Evolutionary conservation across 192 early-diverging fungal genomes (phyloP), one percentile per base, ranked within the genome.

Genomic region (Oehlia diaphana): DNA sequence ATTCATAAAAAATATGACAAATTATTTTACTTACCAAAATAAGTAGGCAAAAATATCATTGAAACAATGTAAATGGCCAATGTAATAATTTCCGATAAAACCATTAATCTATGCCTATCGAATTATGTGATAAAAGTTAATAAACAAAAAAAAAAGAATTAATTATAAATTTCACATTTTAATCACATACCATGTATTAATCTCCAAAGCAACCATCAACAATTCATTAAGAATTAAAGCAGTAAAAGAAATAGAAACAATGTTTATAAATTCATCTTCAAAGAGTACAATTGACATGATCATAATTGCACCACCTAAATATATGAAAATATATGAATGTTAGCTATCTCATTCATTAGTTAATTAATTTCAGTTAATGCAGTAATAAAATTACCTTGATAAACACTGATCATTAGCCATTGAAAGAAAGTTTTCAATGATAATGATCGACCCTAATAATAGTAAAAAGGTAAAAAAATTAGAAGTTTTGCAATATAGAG

Each of bases 171-270:
- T 19, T 67, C 9, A 9, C 0, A 78, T 4, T n/a, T 31, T 21
- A 58, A 7, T n/a, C 0, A n/a, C 77, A 73, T 85, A 90, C 97
- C 97, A 98, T 12, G 94, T 97, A 74, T 92, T 90, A 44, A 98
- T 96, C 82, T 97, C 95, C 71, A 97, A 78, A 1, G 95, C 95
- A 8, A 98, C 97, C 97, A 98, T 98, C 50, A 98, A 83, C 70
- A 98, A 84, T 80, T 98, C 97, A 81, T 98, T 98, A 67, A 97
- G 90, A 44, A 98, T 94, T 68, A 98, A 82, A 0, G 96, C 93
- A 0, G 96, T 98, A 82, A 98, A 98, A 3, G 95, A 95, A 68
- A 98, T 98, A 12, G 95, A 95, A 9, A 96, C 95, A 63, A 98
- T 95, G 73, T 96, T 93, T 42, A 97, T 90, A 82, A 98, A 97